These are phyloP conservation scores for Tolypocladium ophioglossoides DNA, from an alignment of 2,329 filamentous ascomycete genomes.

Conservation along the genomic window DNA sequence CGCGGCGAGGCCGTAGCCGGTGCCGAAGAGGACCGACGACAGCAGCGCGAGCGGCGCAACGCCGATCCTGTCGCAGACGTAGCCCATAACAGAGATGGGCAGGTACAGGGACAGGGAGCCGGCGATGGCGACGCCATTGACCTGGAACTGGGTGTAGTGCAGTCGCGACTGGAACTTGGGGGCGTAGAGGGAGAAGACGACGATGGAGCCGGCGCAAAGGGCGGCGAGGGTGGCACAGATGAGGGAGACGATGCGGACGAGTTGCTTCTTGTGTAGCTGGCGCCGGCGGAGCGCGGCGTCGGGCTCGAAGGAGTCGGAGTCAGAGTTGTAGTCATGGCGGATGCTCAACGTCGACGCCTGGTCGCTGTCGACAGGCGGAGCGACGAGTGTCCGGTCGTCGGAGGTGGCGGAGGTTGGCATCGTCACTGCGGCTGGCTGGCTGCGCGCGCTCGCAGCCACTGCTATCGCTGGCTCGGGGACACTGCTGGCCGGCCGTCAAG, in stretches of 20 bases:
- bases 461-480: not conserved
- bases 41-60: constrained; percentile 67
- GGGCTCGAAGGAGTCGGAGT: constrained; percentile 5
- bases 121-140: constrained; percentile 81
- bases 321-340: constrained; percentile 5
- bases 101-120: constrained; percentile 86
- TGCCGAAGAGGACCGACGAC: constrained; percentile 63
- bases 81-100: constrained; percentile 81
- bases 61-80: constrained; percentile 81
- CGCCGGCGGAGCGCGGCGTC: constrained; percentile 7
- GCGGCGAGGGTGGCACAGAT: constrained; percentile 42
- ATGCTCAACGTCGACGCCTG: constrained; percentile 12
- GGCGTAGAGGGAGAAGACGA: constrained; percentile 88
- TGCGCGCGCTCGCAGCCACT: not conserved
- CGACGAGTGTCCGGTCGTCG: constrained; percentile 7
- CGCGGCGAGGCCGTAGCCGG: constrained; percentile 76
- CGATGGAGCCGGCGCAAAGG: constrained; percentile 83
- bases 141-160: constrained; percentile 81
- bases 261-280: constrained; percentile 16
- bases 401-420: constrained; percentile 12
- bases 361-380: constrained; percentile 10
- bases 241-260: constrained; percentile 39
- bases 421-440: not conserved
- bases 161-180: constrained; percentile 80
- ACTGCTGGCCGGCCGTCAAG: not conserved